Conservation (phyloP, 1,284 basidiomycete genomes). For the Agaricales sp. region DNA sequence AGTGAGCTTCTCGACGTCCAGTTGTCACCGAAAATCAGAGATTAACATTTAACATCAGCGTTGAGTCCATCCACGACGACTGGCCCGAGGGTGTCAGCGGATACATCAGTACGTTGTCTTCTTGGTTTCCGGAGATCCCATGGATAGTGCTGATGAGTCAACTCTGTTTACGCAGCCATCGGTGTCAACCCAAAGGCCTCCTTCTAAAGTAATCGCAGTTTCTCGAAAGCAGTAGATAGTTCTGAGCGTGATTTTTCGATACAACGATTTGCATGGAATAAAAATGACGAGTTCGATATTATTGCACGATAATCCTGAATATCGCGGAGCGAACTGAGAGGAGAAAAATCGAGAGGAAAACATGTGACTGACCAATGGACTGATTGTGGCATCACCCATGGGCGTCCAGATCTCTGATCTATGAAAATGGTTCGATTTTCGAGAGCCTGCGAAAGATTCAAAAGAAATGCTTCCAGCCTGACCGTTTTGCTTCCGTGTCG, state of each 20-base stretch:
- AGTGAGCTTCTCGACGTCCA: conserved; percentile 5
- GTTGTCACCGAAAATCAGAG: neutral
- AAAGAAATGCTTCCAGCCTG: neutral
- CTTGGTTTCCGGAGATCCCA: neutral
- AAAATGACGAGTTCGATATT: too few species aligned
- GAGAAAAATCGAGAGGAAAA: too few species aligned
- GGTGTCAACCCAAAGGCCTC: conserved; percentile 11
- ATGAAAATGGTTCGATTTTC: conserved; percentile 1
- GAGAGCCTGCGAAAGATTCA: neutral
- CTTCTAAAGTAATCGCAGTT: neutral
- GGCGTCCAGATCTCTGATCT: too few species aligned
- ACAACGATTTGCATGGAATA: too few species aligned
- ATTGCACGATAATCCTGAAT: too few species aligned
- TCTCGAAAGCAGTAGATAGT: neutral
- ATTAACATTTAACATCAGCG: conserved; percentile 2
- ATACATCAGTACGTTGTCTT: conserved; percentile 14
- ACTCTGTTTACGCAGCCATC: conserved; percentile 9
- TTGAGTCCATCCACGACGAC: conserved; percentile 12
- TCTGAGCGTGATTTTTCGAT: neutral
- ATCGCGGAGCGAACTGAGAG: too few species aligned
- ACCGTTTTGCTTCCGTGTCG: neutral
- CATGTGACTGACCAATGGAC: too few species aligned
- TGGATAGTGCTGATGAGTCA: neutral
- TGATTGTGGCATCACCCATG: too few species aligned
- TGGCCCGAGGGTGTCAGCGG: conserved; percentile 16